phyloP scores from a whole-genome alignment of 768 basidiomycete genomes.

The Boletus bicolor region DNA sequence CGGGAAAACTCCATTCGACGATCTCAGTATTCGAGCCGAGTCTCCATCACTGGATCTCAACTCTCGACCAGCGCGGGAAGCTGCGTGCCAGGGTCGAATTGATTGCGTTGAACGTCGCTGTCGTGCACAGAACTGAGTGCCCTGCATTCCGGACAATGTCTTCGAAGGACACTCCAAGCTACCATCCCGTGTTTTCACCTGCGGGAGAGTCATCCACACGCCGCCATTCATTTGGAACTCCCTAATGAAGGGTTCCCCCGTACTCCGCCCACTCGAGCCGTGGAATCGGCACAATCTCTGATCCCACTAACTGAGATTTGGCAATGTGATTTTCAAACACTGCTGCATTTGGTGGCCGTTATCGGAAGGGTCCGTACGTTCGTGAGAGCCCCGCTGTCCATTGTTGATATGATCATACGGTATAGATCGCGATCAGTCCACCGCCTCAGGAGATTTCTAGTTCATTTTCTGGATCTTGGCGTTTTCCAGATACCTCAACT shows the following conservation, averaged over 20 bases:
- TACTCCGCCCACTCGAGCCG: slow-evolving; percentile 10
- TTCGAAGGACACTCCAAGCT: slow-evolving; percentile 1
- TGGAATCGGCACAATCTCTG: slow-evolving; percentile 22
- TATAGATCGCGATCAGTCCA: slow-evolving; percentile 22
- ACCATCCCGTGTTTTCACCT: not conserved
- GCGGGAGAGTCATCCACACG: not conserved
- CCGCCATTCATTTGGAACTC: not conserved
- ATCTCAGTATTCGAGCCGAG: slow-evolving; percentile 10
- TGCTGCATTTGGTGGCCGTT: slow-evolving; percentile 15
- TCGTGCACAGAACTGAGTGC: slow-evolving; percentile 3
- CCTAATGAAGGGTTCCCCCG: slow-evolving; percentile 5
- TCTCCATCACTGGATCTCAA: slow-evolving; percentile 7
- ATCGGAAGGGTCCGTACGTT: slow-evolving; percentile 21
- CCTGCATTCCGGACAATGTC: not conserved
- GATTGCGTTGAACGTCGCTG: slow-evolving; percentile 14
- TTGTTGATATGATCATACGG: slow-evolving; percentile 21
- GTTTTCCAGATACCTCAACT: slow-evolving; percentile 17
- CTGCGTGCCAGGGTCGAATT: slow-evolving; percentile 6
- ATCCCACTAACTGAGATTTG: slow-evolving; percentile 20
- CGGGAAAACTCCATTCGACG: slow-evolving; percentile 8
- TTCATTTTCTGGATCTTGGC: slow-evolving; percentile 23
- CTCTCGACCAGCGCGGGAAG: slow-evolving; percentile 5
- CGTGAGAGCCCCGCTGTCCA: slow-evolving; percentile 24
- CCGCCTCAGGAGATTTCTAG: slow-evolving; percentile 16
- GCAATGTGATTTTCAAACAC: slow-evolving; percentile 23